These are phyloP conservation scores for Drechslerella stenobrocha DNA, from an alignment of 2,329 filamentous ascomycete species.

Conservation along the genomic window DNA sequence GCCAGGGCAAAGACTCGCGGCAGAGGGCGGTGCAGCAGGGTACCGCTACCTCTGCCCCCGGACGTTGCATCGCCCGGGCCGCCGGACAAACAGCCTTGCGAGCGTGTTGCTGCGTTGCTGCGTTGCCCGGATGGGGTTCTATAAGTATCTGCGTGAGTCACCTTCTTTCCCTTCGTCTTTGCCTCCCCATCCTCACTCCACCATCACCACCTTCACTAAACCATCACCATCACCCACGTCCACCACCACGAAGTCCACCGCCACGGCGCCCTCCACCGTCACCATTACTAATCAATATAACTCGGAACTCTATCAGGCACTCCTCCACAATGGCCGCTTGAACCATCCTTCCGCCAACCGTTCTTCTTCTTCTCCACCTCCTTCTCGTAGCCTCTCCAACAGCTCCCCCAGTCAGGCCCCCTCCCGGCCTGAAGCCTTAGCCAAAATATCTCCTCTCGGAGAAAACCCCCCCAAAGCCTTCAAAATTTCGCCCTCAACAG, in stretches of 20 bases:
- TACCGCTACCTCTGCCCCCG: no score
- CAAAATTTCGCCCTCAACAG: slow-evolving; percentile 49
- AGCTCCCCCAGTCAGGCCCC: no score
- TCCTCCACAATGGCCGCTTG: slow-evolving; percentile 37
- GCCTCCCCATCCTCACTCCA: not conserved
- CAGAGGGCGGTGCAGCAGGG: no score
- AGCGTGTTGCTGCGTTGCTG: no score
- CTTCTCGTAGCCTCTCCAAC: slow-evolving; percentile 25
- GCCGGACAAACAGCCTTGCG: no score
- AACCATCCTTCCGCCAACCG: slow-evolving; percentile 9
- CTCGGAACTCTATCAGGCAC: no score
- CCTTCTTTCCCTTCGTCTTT: not conserved
- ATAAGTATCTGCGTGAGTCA: slow-evolving; percentile 48
- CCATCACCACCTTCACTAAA: slow-evolving; percentile 3
- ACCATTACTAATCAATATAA: slow-evolving; percentile 11
- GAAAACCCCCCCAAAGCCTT: slow-evolving; percentile 41
- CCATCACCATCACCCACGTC: not conserved
- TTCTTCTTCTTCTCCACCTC: slow-evolving; percentile 1
- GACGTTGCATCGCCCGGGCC: no score
- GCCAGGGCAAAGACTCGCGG: no score
- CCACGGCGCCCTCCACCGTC: not conserved
- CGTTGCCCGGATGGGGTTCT: slow-evolving; percentile 20
- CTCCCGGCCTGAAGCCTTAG: no score
- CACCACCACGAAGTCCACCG: no score
- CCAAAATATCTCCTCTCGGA: slow-evolving; percentile 47